Evolutionary conservation across 352 stramenopile genomes (phyloP).

Genomic region (Globisporangium rhizosaccharum): DNA sequence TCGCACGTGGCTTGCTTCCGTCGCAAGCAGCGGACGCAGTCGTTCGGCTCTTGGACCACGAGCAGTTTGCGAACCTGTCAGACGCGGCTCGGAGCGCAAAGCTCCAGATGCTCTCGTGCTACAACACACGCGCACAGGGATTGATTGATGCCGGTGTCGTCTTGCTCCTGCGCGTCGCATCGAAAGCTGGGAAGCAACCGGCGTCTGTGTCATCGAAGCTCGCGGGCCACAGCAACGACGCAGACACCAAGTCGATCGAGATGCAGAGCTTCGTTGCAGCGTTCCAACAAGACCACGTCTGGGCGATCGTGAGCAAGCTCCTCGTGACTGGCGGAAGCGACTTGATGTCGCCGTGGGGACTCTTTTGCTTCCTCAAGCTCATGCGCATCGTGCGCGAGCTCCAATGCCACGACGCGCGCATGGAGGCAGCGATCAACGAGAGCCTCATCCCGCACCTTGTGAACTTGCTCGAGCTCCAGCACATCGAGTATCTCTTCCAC

Average conservation of each 20-base stretch:
- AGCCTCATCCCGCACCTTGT: constrained; percentile 55
- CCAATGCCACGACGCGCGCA: constrained; percentile 31
- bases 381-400: constrained; percentile 71
- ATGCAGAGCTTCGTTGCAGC: constrained; percentile 35
- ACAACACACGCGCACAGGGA: constrained; percentile 61
- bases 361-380: constrained; percentile 83
- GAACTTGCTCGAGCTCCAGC: constrained; percentile 41
- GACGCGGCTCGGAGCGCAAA: constrained; percentile 14
- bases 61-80: constrained; percentile 11
- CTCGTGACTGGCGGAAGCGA: constrained; percentile 44
- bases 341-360: constrained; percentile 72
- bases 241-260: constrained; percentile 9
- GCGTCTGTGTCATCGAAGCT: background rate
- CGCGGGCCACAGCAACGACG: background rate
- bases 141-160: constrained; percentile 61
- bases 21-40: constrained; percentile 26
- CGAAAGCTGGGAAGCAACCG: constrained; percentile 36
- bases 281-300: constrained; percentile 41
- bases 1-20: constrained; percentile 38
- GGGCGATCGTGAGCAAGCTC: constrained; percentile 45
- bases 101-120: constrained; percentile 54
- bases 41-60: constrained; percentile 43
- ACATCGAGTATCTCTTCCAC: constrained; percentile 61
- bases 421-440: constrained; percentile 49
- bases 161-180: constrained; percentile 52